Conservation (phyloP, 2,329 filamentous ascomycete species). For the Rachicladosporium sp. region DNA sequence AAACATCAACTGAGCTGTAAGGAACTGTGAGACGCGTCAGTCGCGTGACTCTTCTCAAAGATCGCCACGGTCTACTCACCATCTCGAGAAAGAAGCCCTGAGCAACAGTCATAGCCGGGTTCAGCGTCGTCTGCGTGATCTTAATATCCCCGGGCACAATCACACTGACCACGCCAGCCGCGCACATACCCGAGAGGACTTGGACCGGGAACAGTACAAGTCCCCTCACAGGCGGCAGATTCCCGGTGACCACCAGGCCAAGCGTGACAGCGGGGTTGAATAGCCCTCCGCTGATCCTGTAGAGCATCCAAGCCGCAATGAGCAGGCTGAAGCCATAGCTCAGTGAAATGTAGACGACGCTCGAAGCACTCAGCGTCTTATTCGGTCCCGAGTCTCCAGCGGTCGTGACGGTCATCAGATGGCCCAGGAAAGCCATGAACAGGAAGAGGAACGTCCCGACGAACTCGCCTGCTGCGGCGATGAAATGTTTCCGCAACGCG, state of each 20-base stretch:
- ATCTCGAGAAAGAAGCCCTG: constrained; percentile 57
- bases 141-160: constrained; percentile 46
- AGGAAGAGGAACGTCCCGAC: constrained; percentile 25
- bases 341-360: constrained; percentile 22
- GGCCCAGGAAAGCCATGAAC: constrained; percentile 22
- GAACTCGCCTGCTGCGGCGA: constrained; percentile 19
- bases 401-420: constrained; percentile 15
- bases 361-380: constrained; percentile 12
- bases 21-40: constrained; percentile 34
- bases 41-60: no score
- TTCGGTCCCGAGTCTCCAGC: constrained; percentile 10
- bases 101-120: constrained; percentile 36
- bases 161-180: constrained; percentile 44
- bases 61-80: constrained; percentile 11
- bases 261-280: constrained; percentile 37
- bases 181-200: constrained; percentile 45
- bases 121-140: constrained; percentile 43
- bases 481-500: constrained; percentile 12
- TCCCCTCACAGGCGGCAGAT: constrained; percentile 40
- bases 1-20: constrained; percentile 51
- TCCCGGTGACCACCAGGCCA: constrained; percentile 47
- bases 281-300: constrained; percentile 18
- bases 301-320: constrained; percentile 26
- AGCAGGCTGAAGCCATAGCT: constrained; percentile 25
- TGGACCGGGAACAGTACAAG: constrained; percentile 44